Evolutionary conservation across 495 filamentous ascomycete genomes (phyloP).

Genomic region (Pyronema domesticum): DNA sequence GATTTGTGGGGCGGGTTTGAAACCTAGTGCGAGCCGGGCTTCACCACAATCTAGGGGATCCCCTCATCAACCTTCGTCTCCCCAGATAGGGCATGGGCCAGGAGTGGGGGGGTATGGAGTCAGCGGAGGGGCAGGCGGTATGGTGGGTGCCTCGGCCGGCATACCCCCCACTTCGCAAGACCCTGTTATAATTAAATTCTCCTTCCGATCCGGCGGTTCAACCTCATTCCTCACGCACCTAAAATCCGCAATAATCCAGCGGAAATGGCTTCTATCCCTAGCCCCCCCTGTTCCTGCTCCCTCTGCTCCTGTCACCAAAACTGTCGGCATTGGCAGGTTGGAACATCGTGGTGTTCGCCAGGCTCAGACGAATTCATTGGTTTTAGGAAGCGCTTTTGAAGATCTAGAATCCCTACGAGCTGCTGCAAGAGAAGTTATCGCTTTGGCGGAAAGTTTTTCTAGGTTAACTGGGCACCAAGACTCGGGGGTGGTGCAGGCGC

Average conservation of each 20-base stretch:
- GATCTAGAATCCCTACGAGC: slow-evolving; percentile 94
- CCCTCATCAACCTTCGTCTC: slow-evolving; percentile 18
- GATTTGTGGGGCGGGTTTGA: slow-evolving; percentile 49
- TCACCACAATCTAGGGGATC: not conserved
- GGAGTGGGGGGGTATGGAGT: too few species aligned
- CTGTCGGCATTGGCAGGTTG: slow-evolving; percentile 66
- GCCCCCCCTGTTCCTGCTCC: slow-evolving; percentile 74
- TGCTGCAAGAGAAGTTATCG: slow-evolving; percentile 86
- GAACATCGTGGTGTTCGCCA: slow-evolving; percentile 59
- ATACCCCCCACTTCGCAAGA: slow-evolving; percentile 27
- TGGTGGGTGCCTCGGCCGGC: slow-evolving; percentile 12
- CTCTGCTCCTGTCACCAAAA: slow-evolving; percentile 24
- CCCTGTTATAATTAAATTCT: slow-evolving; percentile 69
- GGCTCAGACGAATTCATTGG: slow-evolving; percentile 74
- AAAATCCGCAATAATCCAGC: slow-evolving; percentile 69
- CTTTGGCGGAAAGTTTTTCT: slow-evolving; percentile 73
- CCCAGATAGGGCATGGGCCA: too few species aligned
- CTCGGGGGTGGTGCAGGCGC: slow-evolving; percentile 34
- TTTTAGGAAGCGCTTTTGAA: slow-evolving; percentile 89
- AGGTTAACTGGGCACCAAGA: slow-evolving; percentile 25
- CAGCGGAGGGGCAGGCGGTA: too few species aligned
- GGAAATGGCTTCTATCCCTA: slow-evolving; percentile 88
- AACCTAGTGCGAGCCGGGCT: not conserved
- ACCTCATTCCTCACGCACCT: slow-evolving; percentile 80
- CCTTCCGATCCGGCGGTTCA: slow-evolving; percentile 75